Evolutionary conservation across 441 rosid genomes (phyloP).

Genomic region (Breynia disticha): DNA sequence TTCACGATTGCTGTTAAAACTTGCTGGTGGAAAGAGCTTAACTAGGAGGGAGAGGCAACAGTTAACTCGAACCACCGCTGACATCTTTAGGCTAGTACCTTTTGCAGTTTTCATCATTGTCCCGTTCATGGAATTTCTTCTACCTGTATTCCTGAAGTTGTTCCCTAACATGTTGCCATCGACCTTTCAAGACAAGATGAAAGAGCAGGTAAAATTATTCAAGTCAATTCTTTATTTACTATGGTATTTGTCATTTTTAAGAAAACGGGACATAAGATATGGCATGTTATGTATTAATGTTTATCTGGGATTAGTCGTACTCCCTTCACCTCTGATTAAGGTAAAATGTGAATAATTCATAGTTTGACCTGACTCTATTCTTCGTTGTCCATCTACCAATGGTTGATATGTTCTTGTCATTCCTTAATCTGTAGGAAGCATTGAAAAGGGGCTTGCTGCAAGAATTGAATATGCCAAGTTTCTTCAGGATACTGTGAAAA

Average conservation of each 20-base stretch:
- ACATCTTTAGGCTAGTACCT: constrained; percentile 87
- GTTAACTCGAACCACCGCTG: constrained; percentile 79
- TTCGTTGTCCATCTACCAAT: constrained; percentile 1
- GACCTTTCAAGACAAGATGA: constrained; percentile 97
- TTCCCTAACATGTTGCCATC: constrained; percentile 98
- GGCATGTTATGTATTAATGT: no score
- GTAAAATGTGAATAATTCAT: no score
- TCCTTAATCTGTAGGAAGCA: constrained; percentile 53
- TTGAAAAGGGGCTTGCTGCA: constrained; percentile 80
- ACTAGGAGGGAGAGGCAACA: constrained; percentile 90
- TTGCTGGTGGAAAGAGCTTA: constrained; percentile 77
- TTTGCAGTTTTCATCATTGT: constrained; percentile 84
- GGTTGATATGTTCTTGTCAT: not conserved
- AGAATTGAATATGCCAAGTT: constrained; percentile 93
- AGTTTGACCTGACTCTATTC: not conserved
- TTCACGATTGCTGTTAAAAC: constrained; percentile 69
- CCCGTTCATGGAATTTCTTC: constrained; percentile 87
- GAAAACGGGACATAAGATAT: no score
- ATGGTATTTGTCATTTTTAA: not conserved
- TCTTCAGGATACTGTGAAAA: constrained; percentile 83
- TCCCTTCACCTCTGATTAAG: not conserved
- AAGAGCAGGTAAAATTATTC: constrained; percentile 62
- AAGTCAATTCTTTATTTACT: not conserved
- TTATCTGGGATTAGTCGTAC: no score
- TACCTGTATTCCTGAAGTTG: constrained; percentile 70